Percentiles rank a stretch among this genome's conserved stretches.
Evolutionary conservation across 768 basidiomycete species (phyloP).

Genomic region (Phaffia australis): DNA sequence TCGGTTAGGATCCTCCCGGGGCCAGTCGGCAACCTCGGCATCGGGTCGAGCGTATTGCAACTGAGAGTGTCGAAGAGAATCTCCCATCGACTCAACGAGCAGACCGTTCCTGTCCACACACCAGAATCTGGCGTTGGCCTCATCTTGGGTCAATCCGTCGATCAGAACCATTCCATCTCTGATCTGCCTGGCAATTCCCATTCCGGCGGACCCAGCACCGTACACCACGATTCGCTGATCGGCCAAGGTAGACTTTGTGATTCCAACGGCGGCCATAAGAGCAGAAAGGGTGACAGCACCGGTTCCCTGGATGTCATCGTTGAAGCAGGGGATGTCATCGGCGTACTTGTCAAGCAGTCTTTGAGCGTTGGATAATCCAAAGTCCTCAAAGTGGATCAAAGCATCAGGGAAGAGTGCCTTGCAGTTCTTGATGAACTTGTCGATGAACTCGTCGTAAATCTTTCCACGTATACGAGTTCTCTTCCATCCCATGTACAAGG

Average conservation of each 20-base stretch:
- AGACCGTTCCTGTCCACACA: slow-evolving; percentile 61
- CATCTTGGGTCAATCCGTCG: slow-evolving; percentile 43
- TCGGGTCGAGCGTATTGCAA: slow-evolving; percentile 36
- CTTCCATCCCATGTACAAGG: slow-evolving; percentile 34
- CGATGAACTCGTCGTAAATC: slow-evolving; percentile 27
- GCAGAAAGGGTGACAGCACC: slow-evolving; percentile 31
- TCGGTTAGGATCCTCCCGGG: slow-evolving; percentile 31
- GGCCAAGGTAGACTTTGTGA: slow-evolving; percentile 40
- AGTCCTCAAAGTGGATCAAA: slow-evolving; percentile 35
- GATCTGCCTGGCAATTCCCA: slow-evolving; percentile 37
- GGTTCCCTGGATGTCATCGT: slow-evolving; percentile 32
- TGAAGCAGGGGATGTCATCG: slow-evolving; percentile 32
- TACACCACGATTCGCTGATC: slow-evolving; percentile 70
- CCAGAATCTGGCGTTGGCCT: slow-evolving; percentile 60
- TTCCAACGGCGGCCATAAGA: slow-evolving; percentile 30
- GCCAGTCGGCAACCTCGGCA: slow-evolving; percentile 32
- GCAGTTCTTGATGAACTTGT: slow-evolving; percentile 36
- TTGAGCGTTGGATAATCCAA: slow-evolving; percentile 39
- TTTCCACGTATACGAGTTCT: slow-evolving; percentile 24
- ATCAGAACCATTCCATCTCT: slow-evolving; percentile 54
- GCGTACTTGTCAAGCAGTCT: slow-evolving; percentile 40
- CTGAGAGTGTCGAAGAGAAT: slow-evolving; percentile 25
- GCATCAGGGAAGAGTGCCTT: slow-evolving; percentile 33
- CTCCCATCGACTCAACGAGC: slow-evolving; percentile 43
- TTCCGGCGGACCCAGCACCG: slow-evolving; percentile 62